These are phyloP conservation scores for Oropetium thomaeum DNA, from an alignment of 176 grass and related monocot species.

Conservation along the genomic window DNA sequence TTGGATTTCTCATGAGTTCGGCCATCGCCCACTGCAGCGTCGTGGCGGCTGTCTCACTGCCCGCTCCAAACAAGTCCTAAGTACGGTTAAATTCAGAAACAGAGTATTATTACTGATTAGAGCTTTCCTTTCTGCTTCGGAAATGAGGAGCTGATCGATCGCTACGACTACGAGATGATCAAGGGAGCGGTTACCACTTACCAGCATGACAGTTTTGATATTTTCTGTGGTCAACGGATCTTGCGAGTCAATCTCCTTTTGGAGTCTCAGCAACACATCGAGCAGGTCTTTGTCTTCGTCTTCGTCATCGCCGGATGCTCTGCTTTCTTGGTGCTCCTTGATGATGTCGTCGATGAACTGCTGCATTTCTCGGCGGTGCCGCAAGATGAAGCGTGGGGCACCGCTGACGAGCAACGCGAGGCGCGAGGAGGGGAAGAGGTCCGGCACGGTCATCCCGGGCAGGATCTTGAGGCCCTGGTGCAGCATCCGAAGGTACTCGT, in stretches of 20 bases:
- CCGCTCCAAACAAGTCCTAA: slow-evolving; percentile 45
- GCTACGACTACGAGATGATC: too few species aligned
- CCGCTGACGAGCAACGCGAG: slow-evolving; percentile 36
- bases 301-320: neutral
- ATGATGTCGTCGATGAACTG: slow-evolving; percentile 38
- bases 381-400: neutral
- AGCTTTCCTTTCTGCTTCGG: too few species aligned
- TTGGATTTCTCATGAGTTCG: slow-evolving; percentile 35
- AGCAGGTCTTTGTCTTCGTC: slow-evolving; percentile 39
- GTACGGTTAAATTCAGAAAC: neutral
- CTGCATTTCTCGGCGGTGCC: slow-evolving; percentile 4
- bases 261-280: slow-evolving; percentile 43
- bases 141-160: too few species aligned
- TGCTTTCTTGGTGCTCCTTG: slow-evolving; percentile 24
- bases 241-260: slow-evolving; percentile 19
- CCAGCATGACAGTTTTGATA: slow-evolving; percentile 48
- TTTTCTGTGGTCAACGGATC: slow-evolving; percentile 47
- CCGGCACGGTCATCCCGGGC: neutral
- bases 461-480: slow-evolving; percentile 16
- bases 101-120: neutral
- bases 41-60: slow-evolving; percentile 42
- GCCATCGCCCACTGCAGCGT: slow-evolving; percentile 47
- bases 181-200: slow-evolving; percentile 3
- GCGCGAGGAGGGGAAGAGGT: slow-evolving; percentile 32
- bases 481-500: slow-evolving; percentile 23